Conservation (phyloP, 2,329 filamentous ascomycete genomes). For the Mycocentrospora acerina region DNA sequence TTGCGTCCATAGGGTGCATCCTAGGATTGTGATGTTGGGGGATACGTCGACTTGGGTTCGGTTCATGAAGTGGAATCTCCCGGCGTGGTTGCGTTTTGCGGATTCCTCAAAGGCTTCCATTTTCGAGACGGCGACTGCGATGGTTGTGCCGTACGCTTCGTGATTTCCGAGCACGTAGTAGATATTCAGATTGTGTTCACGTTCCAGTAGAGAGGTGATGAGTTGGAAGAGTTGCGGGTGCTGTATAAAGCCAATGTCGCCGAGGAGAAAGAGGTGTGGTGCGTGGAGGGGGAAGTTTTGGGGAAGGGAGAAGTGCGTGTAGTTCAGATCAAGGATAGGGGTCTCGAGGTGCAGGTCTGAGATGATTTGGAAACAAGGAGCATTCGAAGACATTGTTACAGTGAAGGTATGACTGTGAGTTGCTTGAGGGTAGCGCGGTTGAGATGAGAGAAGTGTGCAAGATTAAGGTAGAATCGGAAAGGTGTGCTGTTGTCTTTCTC, state of each 20-base stretch:
- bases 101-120: not conserved
- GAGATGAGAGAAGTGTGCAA: too few relatives aligned
- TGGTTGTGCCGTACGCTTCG: constrained; percentile 2
- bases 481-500: too few relatives aligned
- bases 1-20: constrained; percentile 10
- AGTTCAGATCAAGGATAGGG: constrained; percentile 3
- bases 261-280: constrained; percentile 3
- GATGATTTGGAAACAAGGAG: constrained; percentile 12
- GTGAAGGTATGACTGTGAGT: too few relatives aligned
- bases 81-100: not conserved
- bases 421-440: too few relatives aligned
- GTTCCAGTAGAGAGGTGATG: constrained; percentile 3
- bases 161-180: constrained; percentile 8
- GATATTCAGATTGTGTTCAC: not conserved
- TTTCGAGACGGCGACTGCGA: not conserved
- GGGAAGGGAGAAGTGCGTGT: constrained; percentile 3
- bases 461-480: too few relatives aligned
- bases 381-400: too few relatives aligned
- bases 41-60: constrained; percentile 4
- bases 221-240: constrained; percentile 2
- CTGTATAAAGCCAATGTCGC: constrained; percentile 4
- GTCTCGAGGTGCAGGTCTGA: constrained; percentile 13
- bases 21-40: constrained; percentile 3
- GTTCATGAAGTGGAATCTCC: constrained; percentile 6
- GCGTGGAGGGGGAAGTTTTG: constrained; percentile 1